Evolutionary conservation across 2,329 filamentous ascomycete species (phyloP), one percentile per base, ranked within the genome.

Genomic region (Aspergillus sp.): DNA sequence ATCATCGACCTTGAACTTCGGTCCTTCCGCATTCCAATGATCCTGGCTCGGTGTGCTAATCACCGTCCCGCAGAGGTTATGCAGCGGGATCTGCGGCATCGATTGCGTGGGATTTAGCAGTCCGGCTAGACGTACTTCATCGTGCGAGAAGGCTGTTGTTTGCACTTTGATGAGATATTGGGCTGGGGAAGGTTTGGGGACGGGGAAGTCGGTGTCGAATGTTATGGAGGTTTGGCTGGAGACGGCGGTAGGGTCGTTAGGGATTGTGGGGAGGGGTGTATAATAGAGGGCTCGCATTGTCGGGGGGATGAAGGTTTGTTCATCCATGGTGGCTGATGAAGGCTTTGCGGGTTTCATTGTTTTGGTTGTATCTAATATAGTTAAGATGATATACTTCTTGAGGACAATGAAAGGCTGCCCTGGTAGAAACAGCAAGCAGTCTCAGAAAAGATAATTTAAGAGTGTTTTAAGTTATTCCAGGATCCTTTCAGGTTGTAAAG

Each of bases 141-240:
- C 66, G 41, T 65, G 66, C 12, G 60, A 67, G 17, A 72, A 63
- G 12, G 69, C 66, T 6, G 69, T 66, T 6, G 67, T 60, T 44
- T 59, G 58, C 22, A 72, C 64, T 50, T 70, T 69, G 48, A 74
- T 58, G 2, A 72, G 58, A 50, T 74, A 73, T 52, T 70, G 63
- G n/a, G 57, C 56, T 20, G 57, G 49, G 3, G 61, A 60, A 3
- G 66, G 66, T 15, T 54, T 59, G 4, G 70, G 69, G 0, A 64
- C 66, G 27, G 69, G 68, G 44, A 66, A 67, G 43, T 58, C 56
- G 3, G 58, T 56, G 44, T 66, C 63, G 49, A 70, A 66, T 30
- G 61, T 51, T 5, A 73, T 49, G 20, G 60, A 57, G 1, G 58
- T 58, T 17, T 20, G 7, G 7, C 41, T 49, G 23, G 43, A 43